A percentile compares a stretch with the other conserved stretches of the same genome.
Conservation (phyloP, 495 filamentous ascomycete species). For the Ramalina peruviana region DNA sequence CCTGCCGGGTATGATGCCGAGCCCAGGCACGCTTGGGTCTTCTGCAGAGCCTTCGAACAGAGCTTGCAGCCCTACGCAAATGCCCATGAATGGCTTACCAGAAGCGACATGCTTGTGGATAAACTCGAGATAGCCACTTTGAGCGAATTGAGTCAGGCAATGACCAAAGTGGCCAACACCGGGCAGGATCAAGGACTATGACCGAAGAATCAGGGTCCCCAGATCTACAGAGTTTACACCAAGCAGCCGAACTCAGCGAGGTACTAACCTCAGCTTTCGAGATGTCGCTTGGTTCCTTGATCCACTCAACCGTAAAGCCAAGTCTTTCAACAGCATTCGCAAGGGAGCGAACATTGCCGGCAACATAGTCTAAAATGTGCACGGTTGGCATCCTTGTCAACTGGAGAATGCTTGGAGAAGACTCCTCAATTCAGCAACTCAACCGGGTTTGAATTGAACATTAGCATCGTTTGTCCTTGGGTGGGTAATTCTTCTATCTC, state of each 20-base stretch:
- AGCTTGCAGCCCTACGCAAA: conserved; percentile 89
- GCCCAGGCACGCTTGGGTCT: conserved; percentile 49
- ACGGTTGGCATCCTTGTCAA: conserved; percentile 60
- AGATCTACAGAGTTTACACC: neutral
- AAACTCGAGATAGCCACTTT: conserved; percentile 67
- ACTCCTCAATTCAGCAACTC: no score
- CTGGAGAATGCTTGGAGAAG: no score
- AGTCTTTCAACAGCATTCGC: conserved; percentile 94
- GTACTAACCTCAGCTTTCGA: conserved; percentile 61
- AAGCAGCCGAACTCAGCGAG: conserved; percentile 1
- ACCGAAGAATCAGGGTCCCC: conserved; percentile 1
- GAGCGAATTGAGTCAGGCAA: conserved; percentile 69
- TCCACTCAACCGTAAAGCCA: conserved; percentile 88
- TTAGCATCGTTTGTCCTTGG: no score
- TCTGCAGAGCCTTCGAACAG: conserved; percentile 79
- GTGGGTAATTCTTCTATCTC: no score
- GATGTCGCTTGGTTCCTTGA: conserved; percentile 71
- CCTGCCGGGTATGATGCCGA: conserved; percentile 56
- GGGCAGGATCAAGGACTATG: conserved; percentile 60
- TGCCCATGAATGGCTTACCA: conserved; percentile 94
- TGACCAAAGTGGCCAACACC: conserved; percentile 97
- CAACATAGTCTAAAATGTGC: conserved; percentile 76
- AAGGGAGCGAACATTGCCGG: conserved; percentile 84
- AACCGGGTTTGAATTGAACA: no score
- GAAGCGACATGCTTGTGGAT: conserved; percentile 66